phyloP scores from a whole-genome alignment of 495 filamentous ascomycete species.

The Chaetomium fimeti region DNA sequence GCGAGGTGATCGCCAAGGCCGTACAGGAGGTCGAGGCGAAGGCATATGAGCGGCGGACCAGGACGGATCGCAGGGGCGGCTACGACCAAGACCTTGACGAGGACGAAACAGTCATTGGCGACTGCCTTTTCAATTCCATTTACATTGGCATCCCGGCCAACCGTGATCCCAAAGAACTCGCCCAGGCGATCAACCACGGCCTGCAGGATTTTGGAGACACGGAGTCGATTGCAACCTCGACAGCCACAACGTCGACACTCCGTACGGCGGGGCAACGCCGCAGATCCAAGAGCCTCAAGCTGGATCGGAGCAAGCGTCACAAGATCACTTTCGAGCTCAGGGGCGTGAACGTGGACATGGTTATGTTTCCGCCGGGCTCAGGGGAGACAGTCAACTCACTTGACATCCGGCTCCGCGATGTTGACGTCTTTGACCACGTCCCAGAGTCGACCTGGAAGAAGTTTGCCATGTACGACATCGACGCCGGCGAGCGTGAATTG shows the following conservation, averaged over 20 bases:
- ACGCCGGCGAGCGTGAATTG: conserved; percentile 79
- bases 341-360: conserved; percentile 78
- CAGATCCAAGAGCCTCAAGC: conserved; percentile 61
- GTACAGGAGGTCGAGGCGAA: conserved; percentile 81
- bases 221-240: conserved; percentile 75
- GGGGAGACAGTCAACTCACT: conserved; percentile 83
- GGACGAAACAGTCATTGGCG: conserved; percentile 81
- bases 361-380: conserved; percentile 73
- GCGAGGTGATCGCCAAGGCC: conserved; percentile 80
- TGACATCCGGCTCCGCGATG: conserved; percentile 74
- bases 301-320: conserved; percentile 83
- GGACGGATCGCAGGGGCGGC: conserved; percentile 43
- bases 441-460: conserved; percentile 98
- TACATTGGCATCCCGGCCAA: conserved; percentile 92
- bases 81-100: conserved; percentile 65
- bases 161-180: conserved; percentile 74
- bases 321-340: conserved; percentile 95
- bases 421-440: conserved; percentile 92
- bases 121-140: conserved; percentile 97
- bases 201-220: conserved; percentile 87
- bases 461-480: conserved; percentile 89
- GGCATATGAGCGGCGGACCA: conserved; percentile 67
- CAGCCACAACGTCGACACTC: conserved; percentile 59
- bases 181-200: conserved; percentile 79
- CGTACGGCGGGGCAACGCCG: conserved; percentile 49